A percentile compares a stretch with the other conserved stretches of the same genome.
These are phyloP conservation scores for Sclerotinia trifoliorum DNA, from an alignment of 2,329 filamentous ascomycete species.

Conservation along the genomic window DNA sequence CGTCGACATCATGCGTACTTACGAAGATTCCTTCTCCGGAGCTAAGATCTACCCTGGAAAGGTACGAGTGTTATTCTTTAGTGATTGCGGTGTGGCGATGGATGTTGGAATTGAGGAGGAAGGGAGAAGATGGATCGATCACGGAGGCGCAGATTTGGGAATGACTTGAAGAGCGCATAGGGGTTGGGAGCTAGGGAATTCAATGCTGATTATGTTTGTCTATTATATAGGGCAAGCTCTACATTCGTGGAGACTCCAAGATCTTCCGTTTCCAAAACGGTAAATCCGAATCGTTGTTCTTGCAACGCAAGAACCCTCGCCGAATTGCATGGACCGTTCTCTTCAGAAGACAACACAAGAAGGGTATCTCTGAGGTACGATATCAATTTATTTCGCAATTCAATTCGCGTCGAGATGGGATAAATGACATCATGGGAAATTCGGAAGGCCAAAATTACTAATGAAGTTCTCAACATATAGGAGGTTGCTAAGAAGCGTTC, in stretches of 20 bases:
- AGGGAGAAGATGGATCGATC: slow-evolving; percentile 12
- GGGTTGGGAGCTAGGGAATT: slow-evolving; percentile 2
- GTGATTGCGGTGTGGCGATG: slow-evolving; percentile 29
- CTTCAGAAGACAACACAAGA: slow-evolving; percentile 98
- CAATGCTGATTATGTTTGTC: slow-evolving; percentile 35
- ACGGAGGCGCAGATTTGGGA: background rate
- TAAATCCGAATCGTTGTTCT: slow-evolving; percentile 99
- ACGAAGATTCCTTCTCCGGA: slow-evolving; percentile 76
- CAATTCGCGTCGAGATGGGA: background rate
- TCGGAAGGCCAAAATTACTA: slow-evolving; percentile 8
- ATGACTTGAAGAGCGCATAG: background rate
- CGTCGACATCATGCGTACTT: slow-evolving; percentile 44
- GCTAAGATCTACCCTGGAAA: slow-evolving; percentile 79
- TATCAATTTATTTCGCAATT: slow-evolving; percentile 13
- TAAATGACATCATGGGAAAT: slow-evolving; percentile 16
- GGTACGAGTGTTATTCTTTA: slow-evolving; percentile 50
- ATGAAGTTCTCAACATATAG: slow-evolving; percentile 50
- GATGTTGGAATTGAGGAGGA: slow-evolving; percentile 18
- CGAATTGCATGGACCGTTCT: slow-evolving; percentile 98
- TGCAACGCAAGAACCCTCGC: slow-evolving; percentile 99
- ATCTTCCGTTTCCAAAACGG: slow-evolving; percentile 99
- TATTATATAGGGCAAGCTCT: slow-evolving; percentile 85
- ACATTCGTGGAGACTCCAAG: slow-evolving; percentile 99
- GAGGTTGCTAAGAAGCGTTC: slow-evolving; percentile 99
- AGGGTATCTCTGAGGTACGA: slow-evolving; percentile 99